Conservation (phyloP, 148 eudicot genomes). For the Silene latifolia region DNA sequence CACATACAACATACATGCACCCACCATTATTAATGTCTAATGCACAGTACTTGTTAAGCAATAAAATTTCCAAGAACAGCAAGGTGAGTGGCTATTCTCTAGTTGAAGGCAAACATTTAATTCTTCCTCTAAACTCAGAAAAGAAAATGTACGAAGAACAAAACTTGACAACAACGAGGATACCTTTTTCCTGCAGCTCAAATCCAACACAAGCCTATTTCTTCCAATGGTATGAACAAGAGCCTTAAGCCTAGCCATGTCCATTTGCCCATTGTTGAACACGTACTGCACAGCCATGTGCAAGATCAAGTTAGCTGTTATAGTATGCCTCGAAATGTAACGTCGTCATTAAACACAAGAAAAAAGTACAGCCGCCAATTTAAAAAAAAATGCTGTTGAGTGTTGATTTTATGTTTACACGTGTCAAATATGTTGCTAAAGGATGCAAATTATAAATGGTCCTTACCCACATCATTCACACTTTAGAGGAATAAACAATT, state of each 20-base stretch:
- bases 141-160: not conserved
- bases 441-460: not conserved
- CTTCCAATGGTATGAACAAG: constrained; percentile 69
- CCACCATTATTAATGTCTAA: not conserved
- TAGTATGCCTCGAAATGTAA: constrained; percentile 11
- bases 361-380: not conserved
- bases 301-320: constrained; percentile 11
- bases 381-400: not conserved
- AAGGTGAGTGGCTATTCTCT: not conserved
- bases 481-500: not conserved
- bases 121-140: not conserved
- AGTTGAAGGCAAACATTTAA: not conserved
- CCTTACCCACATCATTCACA: not conserved
- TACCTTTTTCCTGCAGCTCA: constrained; percentile 98
- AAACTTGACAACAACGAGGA: not conserved
- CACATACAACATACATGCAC: not conserved
- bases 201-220: constrained; percentile 80
- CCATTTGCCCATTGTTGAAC: constrained; percentile 85
- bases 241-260: constrained; percentile 80
- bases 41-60: not conserved
- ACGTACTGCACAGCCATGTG: constrained; percentile 63
- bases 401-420: not conserved
- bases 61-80: not conserved
- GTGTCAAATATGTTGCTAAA: not conserved
- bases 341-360: not conserved